These are phyloP conservation scores for Tolypocladium pustulatum DNA, from an alignment of 2,329 filamentous ascomycete genomes.

Conservation along the genomic window DNA sequence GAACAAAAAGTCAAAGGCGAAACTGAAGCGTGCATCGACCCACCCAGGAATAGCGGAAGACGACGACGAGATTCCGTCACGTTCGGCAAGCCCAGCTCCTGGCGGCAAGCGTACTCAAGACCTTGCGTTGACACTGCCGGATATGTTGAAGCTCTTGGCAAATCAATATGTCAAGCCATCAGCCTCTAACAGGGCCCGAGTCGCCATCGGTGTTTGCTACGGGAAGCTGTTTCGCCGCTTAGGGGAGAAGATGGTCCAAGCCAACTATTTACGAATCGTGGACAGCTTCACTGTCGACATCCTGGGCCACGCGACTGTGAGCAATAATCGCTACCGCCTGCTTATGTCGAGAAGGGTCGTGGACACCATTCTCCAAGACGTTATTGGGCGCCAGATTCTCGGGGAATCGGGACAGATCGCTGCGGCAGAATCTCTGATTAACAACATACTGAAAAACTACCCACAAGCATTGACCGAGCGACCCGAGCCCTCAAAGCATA, in stretches of 20 bases:
- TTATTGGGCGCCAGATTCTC: constrained; percentile 70
- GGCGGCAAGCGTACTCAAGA: constrained; percentile 58
- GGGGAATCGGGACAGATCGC: constrained; percentile 82
- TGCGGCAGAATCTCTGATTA: constrained; percentile 72
- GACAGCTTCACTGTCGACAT: constrained; percentile 73
- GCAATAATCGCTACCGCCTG: constrained; percentile 77
- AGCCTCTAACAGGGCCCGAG: constrained; percentile 70
- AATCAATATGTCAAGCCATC: constrained; percentile 68
- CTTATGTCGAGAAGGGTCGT: constrained; percentile 78
- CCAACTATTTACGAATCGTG: constrained; percentile 70
- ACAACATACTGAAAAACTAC: constrained; percentile 87
- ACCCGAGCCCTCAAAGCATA: constrained; percentile 80
- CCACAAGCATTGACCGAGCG: constrained; percentile 81
- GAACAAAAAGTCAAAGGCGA: constrained; percentile 59
- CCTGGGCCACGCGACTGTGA: constrained; percentile 63
- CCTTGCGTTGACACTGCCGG: constrained; percentile 62
- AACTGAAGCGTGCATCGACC: constrained; percentile 48
- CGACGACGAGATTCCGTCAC: constrained; percentile 58
- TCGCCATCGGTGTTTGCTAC: constrained; percentile 81
- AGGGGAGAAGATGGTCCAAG: constrained; percentile 73
- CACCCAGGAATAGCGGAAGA: constrained; percentile 53
- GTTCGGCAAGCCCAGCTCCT: constrained; percentile 65
- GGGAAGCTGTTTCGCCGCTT: constrained; percentile 68
- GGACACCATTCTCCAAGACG: constrained; percentile 71
- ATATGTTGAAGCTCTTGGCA: constrained; percentile 71